phyloP scores from a whole-genome alignment of 208 protist species.

The Acanthamoeba sp. region DNA sequence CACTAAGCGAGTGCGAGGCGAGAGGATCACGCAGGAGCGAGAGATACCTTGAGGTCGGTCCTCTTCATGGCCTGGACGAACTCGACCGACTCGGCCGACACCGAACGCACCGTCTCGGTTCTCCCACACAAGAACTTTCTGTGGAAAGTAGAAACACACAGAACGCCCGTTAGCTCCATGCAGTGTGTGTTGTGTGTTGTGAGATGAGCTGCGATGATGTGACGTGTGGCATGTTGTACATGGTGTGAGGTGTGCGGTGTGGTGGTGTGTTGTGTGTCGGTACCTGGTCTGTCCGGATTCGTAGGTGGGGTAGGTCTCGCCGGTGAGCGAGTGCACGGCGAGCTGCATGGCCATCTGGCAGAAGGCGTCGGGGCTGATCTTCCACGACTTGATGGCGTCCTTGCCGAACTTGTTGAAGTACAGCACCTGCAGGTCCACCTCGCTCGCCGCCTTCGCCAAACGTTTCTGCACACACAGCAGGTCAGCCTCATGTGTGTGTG shows the following conservation, averaged over 20 bases:
- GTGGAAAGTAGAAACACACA: not conserved
- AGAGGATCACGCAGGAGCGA: no score
- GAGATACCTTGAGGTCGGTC: not conserved
- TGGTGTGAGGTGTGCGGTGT: not conserved
- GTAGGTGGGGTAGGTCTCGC: slow-evolving; percentile 77
- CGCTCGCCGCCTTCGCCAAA: not conserved
- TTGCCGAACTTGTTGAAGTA: slow-evolving; percentile 46
- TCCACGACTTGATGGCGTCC: slow-evolving; percentile 59
- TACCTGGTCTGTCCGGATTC: slow-evolving; percentile 76
- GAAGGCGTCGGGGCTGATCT: slow-evolving; percentile 80
- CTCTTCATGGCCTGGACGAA: slow-evolving; percentile 65
- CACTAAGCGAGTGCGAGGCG: no score
- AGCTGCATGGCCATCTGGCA: slow-evolving; percentile 84
- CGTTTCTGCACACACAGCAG: not conserved
- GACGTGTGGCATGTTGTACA: not conserved
- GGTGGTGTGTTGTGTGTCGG: not conserved
- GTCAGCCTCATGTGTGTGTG: not conserved
- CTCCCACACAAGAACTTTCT: slow-evolving; percentile 74
- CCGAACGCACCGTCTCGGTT: slow-evolving; percentile 78
- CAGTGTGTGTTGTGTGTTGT: not conserved
- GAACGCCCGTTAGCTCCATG: not conserved
- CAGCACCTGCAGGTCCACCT: slow-evolving; percentile 35
- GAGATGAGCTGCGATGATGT: not conserved
- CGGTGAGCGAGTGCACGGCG: slow-evolving; percentile 74
- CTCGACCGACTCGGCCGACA: slow-evolving; percentile 53